Conservation (phyloP, 345 rosid species). For the Eucalyptus rudis region DNA sequence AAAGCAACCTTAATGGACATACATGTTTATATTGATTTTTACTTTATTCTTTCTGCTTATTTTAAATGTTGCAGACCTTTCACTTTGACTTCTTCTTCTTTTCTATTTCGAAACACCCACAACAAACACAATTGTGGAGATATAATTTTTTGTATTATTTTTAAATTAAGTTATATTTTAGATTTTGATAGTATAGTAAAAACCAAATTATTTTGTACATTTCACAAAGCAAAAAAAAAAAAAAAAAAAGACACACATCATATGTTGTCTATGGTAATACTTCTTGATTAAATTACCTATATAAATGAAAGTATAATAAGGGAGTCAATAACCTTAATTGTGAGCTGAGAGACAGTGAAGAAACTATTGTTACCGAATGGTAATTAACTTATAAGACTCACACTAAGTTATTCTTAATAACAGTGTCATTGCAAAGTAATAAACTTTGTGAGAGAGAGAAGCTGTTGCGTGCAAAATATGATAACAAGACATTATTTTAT, state of each 20-base stretch:
- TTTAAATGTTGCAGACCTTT: not conserved
- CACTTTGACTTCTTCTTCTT: not conserved
- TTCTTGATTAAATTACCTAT: not conserved
- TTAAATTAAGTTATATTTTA: not conserved
- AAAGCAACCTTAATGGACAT: no score
- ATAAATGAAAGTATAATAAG: not conserved
- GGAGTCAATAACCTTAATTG: not conserved
- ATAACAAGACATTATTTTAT: no score
- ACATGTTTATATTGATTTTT: not conserved
- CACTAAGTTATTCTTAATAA: no score
- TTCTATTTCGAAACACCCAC: not conserved
- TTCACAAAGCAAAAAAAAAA: not conserved
- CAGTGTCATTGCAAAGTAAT: no score
- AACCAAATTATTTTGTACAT: not conserved
- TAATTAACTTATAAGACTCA: not conserved
- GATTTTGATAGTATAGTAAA: not conserved
- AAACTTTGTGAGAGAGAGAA: no score
- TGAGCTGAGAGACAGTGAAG: not conserved
- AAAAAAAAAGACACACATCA: not conserved
- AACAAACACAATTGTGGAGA: not conserved
- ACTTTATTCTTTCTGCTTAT: not conserved
- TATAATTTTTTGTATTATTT: not conserved
- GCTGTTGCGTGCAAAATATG: no score
- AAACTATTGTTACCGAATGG: not conserved
- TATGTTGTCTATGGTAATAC: not conserved